Base-by-base conservation (phyloP, 2,329 filamentous ascomycete genomes). In the Aspergillus latus region DNA sequence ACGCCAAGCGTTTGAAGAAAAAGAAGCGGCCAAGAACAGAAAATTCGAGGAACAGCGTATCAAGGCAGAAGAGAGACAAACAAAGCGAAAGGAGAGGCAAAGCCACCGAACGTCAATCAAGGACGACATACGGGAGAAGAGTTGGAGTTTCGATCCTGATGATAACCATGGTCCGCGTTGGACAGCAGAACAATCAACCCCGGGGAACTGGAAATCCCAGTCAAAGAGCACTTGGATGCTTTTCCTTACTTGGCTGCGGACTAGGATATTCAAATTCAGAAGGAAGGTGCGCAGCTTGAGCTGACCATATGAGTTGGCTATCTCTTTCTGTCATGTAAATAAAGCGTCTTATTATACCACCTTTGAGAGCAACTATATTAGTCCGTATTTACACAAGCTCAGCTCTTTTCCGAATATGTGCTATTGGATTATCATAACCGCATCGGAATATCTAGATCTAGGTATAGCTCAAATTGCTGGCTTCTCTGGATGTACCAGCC, bases 231-330 rank as follows among this genome's bases (percentile, higher is more conserved):
- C 74, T 21, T 84, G 82, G 82, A 73, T 82, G 56, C 72, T 78
- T 26, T 84, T 84, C 64, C 71, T 83, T 53, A 82, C 81, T 1
- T 84, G 82, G 82, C 72, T 83, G 58, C 77, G 78, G 64, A 84
- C 82, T 32, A 74, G 81, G 56, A 67, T 84, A 55, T 76, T 84
- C 61, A 80, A 82, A 61, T 74, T 82, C 56, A 73, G 74, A 40
- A 72, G 72, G 52, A 73, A 66, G 54, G 58, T 73, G 16, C 65
- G 65, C 49, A 69, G 66, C 52, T 49, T 62, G 52, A 60, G 52
- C 28, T 66, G 62, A 68, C 11, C n/a, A 34, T 34, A 21, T 21
- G 21, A 21, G 21, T 21, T 21, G 21, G 21, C 21, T 21, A 21
- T 21, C 21, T 21, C 21, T 21, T 21, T 21, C 21, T 21, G 21